Evolutionary conservation across 345 rosid species (phyloP).

Genomic region (Camelina hispida): DNA sequence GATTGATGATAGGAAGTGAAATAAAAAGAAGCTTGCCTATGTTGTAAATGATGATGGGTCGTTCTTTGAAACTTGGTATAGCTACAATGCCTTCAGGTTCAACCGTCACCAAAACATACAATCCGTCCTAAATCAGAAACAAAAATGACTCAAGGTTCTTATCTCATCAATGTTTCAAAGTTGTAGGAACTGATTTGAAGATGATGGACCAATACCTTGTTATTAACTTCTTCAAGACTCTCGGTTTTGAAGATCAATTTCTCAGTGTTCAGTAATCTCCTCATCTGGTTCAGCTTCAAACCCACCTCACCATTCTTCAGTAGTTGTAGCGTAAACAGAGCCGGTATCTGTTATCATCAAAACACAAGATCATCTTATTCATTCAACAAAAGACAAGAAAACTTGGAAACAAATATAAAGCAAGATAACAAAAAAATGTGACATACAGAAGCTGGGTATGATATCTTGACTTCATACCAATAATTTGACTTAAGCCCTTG

Average conservation of each 20-base stretch:
- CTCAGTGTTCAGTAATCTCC: constrained; percentile 70
- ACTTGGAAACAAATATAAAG: constrained; percentile 1
- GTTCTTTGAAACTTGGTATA: constrained; percentile 57
- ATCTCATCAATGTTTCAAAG: not conserved
- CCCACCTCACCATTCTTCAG: constrained; percentile 50
- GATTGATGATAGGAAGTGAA: not conserved
- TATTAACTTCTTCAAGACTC: constrained; percentile 35
- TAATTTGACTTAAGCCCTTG: constrained; percentile 68
- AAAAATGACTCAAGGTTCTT: not conserved
- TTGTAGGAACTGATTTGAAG: not conserved
- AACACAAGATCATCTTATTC: constrained; percentile 9
- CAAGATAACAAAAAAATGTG: constrained; percentile 20
- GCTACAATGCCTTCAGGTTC: constrained; percentile 91
- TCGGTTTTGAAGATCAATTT: constrained; percentile 64
- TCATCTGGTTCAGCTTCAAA: constrained; percentile 39
- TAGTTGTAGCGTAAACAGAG: constrained; percentile 66
- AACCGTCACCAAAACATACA: constrained; percentile 64
- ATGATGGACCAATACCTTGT: constrained; percentile 50
- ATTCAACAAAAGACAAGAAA: constrained; percentile 22
- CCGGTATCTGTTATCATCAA: constrained; percentile 61
- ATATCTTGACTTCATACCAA: constrained; percentile 99
- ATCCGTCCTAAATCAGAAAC: constrained; percentile 54
- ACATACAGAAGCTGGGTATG: constrained; percentile 98
- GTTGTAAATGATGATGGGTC: constrained; percentile 64
- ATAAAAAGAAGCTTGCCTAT: constrained; percentile 56